Percentiles rank a stretch among this genome's conserved stretches.
phyloP scores from a whole-genome alignment of 148 eudicot species.

The Polygonum maritimum region DNA sequence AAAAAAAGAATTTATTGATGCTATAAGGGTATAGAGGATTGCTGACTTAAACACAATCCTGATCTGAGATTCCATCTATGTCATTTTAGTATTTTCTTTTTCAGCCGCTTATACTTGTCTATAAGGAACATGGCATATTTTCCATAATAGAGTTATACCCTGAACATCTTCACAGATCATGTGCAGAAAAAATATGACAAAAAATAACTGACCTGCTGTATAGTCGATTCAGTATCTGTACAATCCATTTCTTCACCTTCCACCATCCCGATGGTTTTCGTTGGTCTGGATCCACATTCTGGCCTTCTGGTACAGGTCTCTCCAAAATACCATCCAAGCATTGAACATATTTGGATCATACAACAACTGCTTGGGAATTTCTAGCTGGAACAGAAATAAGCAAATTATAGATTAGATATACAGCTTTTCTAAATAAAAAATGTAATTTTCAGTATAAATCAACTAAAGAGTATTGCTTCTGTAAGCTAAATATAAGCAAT shows the following conservation, averaged over 20 bases:
- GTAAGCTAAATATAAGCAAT: neutral
- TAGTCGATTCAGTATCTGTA: slow-evolving; percentile 90
- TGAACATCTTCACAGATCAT: neutral
- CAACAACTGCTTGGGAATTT: slow-evolving; percentile 90
- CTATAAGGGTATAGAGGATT: neutral
- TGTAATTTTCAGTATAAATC: neutral
- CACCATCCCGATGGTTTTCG: slow-evolving; percentile 99
- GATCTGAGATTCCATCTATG: neutral
- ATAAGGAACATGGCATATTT: neutral
- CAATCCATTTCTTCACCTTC: slow-evolving; percentile 99
- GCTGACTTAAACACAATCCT: neutral
- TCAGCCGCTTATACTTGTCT: neutral
- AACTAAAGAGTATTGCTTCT: neutral
- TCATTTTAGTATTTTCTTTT: neutral
- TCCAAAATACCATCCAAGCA: slow-evolving; percentile 97
- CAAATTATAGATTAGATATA: neutral
- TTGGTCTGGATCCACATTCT: slow-evolving; percentile 74
- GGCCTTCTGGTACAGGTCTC: slow-evolving; percentile 99
- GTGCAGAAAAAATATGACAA: neutral
- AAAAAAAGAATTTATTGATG: neutral
- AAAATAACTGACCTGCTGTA: slow-evolving; percentile 57
- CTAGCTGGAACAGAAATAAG: slow-evolving; percentile 47
- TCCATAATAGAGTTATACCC: neutral
- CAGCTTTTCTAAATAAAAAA: neutral
- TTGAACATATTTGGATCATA: slow-evolving; percentile 79